Conservation (phyloP, 148 eudicot species). For the Limonium bicolor region DNA sequence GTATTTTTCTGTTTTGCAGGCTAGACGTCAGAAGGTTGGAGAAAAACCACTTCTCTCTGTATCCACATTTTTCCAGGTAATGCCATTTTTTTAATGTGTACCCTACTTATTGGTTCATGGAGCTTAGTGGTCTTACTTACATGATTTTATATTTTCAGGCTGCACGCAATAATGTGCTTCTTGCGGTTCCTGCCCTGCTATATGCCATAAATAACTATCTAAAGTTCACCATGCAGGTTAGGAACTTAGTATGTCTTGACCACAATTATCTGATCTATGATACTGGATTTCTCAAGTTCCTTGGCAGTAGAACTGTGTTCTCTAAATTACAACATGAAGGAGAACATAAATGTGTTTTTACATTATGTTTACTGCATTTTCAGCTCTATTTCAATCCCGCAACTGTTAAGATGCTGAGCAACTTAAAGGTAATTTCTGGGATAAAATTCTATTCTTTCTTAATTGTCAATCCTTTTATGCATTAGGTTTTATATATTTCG, state of each 20-base stretch:
- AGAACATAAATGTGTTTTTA: not conserved
- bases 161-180: conserved; percentile 82
- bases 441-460: no score
- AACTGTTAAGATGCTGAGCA: conserved; percentile 85
- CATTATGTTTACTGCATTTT: not conserved
- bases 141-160: conserved; percentile 37
- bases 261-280: not conserved
- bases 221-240: conserved; percentile 85
- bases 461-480: no score
- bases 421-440: conserved; percentile 45
- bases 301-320: conserved; percentile 1
- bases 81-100: no score
- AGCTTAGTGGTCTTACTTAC: not conserved
- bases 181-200: conserved; percentile 63
- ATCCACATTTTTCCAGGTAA: no score
- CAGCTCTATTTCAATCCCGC: conserved; percentile 87
- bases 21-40: no score
- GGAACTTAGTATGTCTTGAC: not conserved
- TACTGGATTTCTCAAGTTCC: conserved; percentile 1
- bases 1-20: no score
- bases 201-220: conserved; percentile 86
- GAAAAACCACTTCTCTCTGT: no score
- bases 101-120: no score
- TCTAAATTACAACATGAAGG: not conserved
- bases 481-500: no score